These are phyloP conservation scores for Lipomyces sp. DNA, from an alignment of 805 yeast species.

Conservation along the genomic window DNA sequence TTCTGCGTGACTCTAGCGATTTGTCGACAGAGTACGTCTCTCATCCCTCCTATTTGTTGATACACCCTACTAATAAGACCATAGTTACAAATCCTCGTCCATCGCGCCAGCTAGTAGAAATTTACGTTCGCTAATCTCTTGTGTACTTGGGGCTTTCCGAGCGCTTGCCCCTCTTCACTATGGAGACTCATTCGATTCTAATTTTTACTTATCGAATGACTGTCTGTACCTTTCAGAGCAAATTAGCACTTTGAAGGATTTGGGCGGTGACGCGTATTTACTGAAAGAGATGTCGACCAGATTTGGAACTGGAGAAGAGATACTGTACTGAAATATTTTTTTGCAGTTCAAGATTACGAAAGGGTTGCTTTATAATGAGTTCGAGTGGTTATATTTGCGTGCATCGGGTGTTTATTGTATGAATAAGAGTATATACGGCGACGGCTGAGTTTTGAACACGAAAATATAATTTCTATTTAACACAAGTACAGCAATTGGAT, in stretches of 20 bases:
- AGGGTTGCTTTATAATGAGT: too few species aligned
- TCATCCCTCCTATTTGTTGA: too few species aligned
- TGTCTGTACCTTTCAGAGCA: conserved; percentile 24
- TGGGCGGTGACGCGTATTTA: conserved; percentile 26
- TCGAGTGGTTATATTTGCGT: too few species aligned
- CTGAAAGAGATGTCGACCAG: conserved; percentile 21
- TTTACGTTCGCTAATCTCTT: conserved; percentile 14
- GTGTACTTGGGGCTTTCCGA: conserved; percentile 16
- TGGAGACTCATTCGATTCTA: conserved; percentile 16
- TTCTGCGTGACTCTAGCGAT: conserved; percentile 6
- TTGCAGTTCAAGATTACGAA: too few species aligned
- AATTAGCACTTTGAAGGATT: conserved; percentile 17
- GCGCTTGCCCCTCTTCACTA: conserved; percentile 28
- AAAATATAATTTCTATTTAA: too few species aligned
- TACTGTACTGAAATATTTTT: too few species aligned
- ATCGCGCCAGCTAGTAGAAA: conserved; percentile 20
- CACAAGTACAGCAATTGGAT: too few species aligned
- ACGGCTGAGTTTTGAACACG: too few species aligned
- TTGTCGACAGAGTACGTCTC: conserved; percentile 1
- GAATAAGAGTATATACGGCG: too few species aligned
- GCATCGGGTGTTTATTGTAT: too few species aligned
- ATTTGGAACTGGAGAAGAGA: not conserved
- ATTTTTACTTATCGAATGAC: conserved; percentile 22
- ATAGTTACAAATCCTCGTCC: conserved; percentile 6
- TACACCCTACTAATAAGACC: too few species aligned